Evolutionary conservation across 192 early-diverging fungal genomes (phyloP).

Genomic region (Allomyces macrogynus): DNA sequence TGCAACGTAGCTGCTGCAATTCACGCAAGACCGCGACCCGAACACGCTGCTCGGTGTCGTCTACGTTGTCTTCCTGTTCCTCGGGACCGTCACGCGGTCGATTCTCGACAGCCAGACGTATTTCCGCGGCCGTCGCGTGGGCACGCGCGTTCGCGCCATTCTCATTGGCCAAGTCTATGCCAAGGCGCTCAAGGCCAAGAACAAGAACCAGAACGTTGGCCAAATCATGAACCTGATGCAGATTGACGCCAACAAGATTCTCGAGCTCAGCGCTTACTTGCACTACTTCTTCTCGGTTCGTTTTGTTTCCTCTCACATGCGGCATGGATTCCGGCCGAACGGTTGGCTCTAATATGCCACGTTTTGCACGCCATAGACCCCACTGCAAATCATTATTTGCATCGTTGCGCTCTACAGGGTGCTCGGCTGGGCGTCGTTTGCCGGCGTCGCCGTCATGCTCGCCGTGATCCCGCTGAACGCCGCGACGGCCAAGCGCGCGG

Average conservation of each 20-base stretch:
- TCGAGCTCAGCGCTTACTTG: constrained; percentile 27
- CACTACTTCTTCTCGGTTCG: constrained; percentile 34
- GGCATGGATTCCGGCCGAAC: no score
- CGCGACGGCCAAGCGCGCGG: constrained; percentile 27
- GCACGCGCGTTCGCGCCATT: constrained; percentile 15
- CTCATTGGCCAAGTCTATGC: constrained; percentile 23
- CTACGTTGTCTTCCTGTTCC: neutral
- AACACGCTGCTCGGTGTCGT: neutral
- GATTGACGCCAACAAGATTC: constrained; percentile 36
- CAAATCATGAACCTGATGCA: constrained; percentile 1
- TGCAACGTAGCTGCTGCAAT: no score
- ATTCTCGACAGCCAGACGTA: neutral
- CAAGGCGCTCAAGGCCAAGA: constrained; percentile 14
- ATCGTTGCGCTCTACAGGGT: constrained; percentile 48
- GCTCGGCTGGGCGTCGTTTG: constrained; percentile 62
- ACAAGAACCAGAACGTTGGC: neutral
- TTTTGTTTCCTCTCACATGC: neutral
- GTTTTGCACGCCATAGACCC: constrained; percentile 5
- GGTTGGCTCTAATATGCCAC: no score
- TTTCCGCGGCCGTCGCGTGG: constrained; percentile 5
- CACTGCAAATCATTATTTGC: constrained; percentile 45
- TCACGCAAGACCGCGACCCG: neutral
- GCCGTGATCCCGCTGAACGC: constrained; percentile 36
- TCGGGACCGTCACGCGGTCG: neutral
- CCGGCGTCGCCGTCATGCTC: constrained; percentile 48